These are phyloP conservation scores for Ogataea hybrid DNA, from an alignment of 1,139 yeast genomes.

Conservation along the genomic window DNA sequence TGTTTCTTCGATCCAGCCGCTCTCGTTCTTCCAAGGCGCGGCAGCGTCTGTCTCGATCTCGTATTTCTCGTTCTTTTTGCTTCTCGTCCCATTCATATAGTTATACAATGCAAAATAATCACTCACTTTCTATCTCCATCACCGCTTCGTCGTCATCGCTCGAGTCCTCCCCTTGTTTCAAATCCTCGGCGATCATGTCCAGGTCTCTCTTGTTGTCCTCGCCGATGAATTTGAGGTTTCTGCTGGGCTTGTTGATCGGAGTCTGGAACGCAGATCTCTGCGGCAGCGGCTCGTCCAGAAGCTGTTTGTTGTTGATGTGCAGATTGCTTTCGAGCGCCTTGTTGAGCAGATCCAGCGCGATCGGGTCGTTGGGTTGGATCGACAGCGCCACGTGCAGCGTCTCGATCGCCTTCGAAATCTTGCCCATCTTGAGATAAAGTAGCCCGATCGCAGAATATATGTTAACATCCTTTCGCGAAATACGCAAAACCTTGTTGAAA, in stretches of 20 bases:
- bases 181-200: constrained; percentile 38
- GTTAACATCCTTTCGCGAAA: constrained; percentile 71
- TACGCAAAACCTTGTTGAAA: constrained; percentile 71
- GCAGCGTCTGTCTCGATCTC: constrained; percentile 1
- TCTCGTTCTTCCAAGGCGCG: constrained; percentile 3
- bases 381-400: constrained; percentile 80
- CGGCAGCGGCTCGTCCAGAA: constrained; percentile 27
- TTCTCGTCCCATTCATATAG: constrained; percentile 6
- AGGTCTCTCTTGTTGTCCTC: constrained; percentile 31
- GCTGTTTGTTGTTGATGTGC: constrained; percentile 29
- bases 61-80: background rate
- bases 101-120: constrained; percentile 6
- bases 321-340: constrained; percentile 76
- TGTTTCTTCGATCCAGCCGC: constrained; percentile 1
- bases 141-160: constrained; percentile 58
- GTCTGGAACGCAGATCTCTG: constrained; percentile 20
- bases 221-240: constrained; percentile 21
- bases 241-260: constrained; percentile 22
- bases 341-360: constrained; percentile 76
- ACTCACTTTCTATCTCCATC: constrained; percentile 64
- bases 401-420: constrained; percentile 66
- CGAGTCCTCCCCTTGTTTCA: constrained; percentile 52
- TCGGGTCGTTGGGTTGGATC: constrained; percentile 74
- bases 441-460: constrained; percentile 83
- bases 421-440: constrained; percentile 69